phyloP scores from a whole-genome alignment of 2,329 filamentous ascomycete genomes.

The Colletotrichum tofieldiae region DNA sequence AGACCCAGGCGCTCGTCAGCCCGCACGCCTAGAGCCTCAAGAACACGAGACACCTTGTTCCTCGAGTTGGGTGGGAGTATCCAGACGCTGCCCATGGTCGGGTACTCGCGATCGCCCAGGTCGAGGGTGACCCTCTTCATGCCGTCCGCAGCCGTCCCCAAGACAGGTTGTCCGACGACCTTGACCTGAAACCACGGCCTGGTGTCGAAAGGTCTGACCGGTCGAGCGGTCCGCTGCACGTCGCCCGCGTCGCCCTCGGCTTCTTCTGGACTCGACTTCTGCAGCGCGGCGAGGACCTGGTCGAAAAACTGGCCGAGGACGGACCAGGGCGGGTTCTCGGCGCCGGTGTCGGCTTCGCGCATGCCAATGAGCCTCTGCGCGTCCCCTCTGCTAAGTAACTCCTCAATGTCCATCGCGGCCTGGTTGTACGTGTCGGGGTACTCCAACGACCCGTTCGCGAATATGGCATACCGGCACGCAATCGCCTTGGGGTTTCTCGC shows the following conservation, averaged over 20 bases:
- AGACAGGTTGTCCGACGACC: slow-evolving; percentile 23
- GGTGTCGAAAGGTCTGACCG: slow-evolving; percentile 34
- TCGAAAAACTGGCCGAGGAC: slow-evolving; percentile 36
- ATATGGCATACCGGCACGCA: slow-evolving; percentile 35
- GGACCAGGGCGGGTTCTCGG: slow-evolving; percentile 39
- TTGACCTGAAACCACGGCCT: slow-evolving; percentile 39
- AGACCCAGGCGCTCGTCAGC: slow-evolving; percentile 18
- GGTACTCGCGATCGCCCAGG: slow-evolving; percentile 35
- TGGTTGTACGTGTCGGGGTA: slow-evolving; percentile 40
- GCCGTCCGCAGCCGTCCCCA: slow-evolving; percentile 12
- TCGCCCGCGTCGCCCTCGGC: not conserved
- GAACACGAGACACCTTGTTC: slow-evolving; percentile 36
- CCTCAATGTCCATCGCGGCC: slow-evolving; percentile 38
- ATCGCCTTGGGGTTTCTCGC: slow-evolving; percentile 26
- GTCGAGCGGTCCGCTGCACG: slow-evolving; percentile 12
- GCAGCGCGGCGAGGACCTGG: slow-evolving; percentile 33
- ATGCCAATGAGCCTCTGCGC: slow-evolving; percentile 36
- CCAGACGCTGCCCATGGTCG: slow-evolving; percentile 39
- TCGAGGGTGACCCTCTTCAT: slow-evolving; percentile 40
- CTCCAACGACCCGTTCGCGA: slow-evolving; percentile 38
- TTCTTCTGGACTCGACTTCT: slow-evolving; percentile 19
- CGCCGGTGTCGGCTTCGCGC: slow-evolving; percentile 36
- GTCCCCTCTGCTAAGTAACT: slow-evolving; percentile 32
- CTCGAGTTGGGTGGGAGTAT: slow-evolving; percentile 38
- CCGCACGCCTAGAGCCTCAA: slow-evolving; percentile 16